A percentile compares a stretch with the other conserved stretches of the same genome.
Evolutionary conservation across 2,329 filamentous ascomycete genomes (phyloP).

Genomic region (Pseudocercospora cruenta): DNA sequence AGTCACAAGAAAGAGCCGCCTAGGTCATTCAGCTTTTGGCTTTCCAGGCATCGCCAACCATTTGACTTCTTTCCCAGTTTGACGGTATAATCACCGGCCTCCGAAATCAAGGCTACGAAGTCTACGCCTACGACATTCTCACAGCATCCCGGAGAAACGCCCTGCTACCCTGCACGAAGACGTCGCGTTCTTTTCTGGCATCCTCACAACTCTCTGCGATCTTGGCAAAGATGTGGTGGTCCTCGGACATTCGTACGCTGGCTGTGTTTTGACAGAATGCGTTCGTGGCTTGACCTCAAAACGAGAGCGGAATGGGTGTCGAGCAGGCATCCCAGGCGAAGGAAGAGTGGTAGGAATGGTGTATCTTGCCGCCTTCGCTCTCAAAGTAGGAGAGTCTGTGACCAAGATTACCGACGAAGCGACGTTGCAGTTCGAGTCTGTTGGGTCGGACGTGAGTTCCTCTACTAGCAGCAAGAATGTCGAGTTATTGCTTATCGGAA

Average conservation of each 20-base stretch:
- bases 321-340: background rate
- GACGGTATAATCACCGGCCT: background rate
- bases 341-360: background rate
- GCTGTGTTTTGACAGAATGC: background rate
- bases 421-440: background rate
- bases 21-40: too few species aligned
- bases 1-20: too few species aligned
- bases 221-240: background rate
- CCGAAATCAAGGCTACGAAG: background rate
- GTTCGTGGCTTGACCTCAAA: background rate
- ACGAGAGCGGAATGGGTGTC: background rate
- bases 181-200: background rate
- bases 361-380: background rate
- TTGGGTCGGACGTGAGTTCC: background rate
- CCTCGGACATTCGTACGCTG: background rate
- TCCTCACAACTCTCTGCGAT: background rate
- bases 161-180: background rate
- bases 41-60: too few species aligned
- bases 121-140: background rate
- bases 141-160: background rate
- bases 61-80: background rate
- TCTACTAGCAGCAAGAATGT: too few species aligned
- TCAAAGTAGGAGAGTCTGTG: background rate
- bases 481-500: too few species aligned
- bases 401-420: background rate